Base-by-base conservation (phyloP, 768 basidiomycete genomes). In the Xanthoconium stramineum region DNA sequence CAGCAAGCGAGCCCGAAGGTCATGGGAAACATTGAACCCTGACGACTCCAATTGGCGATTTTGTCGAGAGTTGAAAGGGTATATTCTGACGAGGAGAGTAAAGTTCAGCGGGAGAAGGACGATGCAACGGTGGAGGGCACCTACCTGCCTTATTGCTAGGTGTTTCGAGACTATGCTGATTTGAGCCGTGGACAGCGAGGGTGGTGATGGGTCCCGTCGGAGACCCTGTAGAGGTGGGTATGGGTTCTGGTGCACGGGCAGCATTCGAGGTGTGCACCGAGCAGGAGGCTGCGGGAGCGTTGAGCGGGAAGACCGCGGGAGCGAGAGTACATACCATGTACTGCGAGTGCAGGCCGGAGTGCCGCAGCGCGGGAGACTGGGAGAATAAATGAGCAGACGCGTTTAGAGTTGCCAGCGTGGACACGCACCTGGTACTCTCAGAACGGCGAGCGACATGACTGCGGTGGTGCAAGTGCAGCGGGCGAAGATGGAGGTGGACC, bases 11-110 rank as follows among this genome's bases (percentile, higher is more conserved):
- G 83, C 75, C 96, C 93, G 72, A 91, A 95, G 48, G 95, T 98
- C 95, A 98, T 98, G 11, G 97, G 97, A 97, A 97, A 98, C 86
- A 98, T 96, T 39, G 94, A 96, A 56, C 96, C 88, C 75, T 98
- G 96, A 52, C 95, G 79, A 10, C 89, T 95, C 97, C 97, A 98
- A 72, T 98, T 98, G 65, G 88, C 88, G 17, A 98, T 80, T 75
- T 98, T 98, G 78, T 99, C 97, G 53, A 97, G 75, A 0, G 94
- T 96, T 1, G 95, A 93, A 48, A 98, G 78, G 2, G 98, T 94
- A 80, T 98, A 98, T 75, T 99, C 97, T 94, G 63, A 13, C 42
- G 2, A 24, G 5, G 56, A 28, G 24, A 39, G 35, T 11, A 36
- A 38, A 19, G 36, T 65, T 35, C 47, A n/a, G 36, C 44, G 50